phyloP scores from a whole-genome alignment of 2,329 filamentous ascomycete genomes.

The Aspergillus japonicus region DNA sequence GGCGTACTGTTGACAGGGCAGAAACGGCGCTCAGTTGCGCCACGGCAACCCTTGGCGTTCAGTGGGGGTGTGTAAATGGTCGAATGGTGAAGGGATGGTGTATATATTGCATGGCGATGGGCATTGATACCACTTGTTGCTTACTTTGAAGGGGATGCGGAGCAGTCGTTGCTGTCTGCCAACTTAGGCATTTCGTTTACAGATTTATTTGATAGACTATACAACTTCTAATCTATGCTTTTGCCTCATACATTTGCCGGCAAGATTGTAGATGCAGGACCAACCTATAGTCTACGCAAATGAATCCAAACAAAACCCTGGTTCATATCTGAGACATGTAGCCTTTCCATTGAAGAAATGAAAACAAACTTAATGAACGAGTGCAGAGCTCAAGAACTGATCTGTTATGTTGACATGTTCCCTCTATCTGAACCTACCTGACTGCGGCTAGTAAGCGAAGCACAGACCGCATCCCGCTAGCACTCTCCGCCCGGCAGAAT shows the following conservation, averaged over 20 bases:
- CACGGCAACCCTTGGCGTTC: not conserved
- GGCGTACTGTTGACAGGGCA: not conserved
- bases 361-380: too few relatives aligned
- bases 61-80: not conserved
- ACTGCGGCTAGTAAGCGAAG: not conserved
- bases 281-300: not conserved
- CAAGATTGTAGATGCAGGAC: not conserved
- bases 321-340: too few relatives aligned
- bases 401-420: too few relatives aligned
- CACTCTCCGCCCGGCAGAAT: slow-evolving; percentile 37
- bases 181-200: not conserved
- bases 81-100: not conserved
- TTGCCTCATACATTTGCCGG: not conserved
- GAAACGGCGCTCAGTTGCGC: not conserved
- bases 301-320: too few relatives aligned
- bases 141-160: not conserved
- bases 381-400: too few relatives aligned
- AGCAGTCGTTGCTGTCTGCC: not conserved
- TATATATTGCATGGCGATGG: slow-evolving; percentile 1
- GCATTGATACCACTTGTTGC: not conserved
- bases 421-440: too few relatives aligned
- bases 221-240: not conserved
- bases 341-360: too few relatives aligned
- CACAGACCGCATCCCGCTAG: slow-evolving; percentile 29
- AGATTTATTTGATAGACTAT: not conserved